Conservation (phyloP, 495 filamentous ascomycete species). For the Usnea hakonensis region DNA sequence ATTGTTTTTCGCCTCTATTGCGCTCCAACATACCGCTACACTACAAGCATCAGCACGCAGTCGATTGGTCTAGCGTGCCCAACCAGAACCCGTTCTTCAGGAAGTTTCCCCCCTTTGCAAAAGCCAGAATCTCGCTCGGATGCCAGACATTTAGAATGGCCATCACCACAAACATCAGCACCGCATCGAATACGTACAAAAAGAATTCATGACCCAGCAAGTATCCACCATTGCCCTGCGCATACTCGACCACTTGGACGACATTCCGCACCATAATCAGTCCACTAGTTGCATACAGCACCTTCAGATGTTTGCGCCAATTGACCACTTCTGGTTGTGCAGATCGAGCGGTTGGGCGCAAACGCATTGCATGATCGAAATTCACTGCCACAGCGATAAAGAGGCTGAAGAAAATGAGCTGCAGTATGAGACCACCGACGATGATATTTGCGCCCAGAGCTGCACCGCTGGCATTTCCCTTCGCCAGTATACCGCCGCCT, state of each 20-base stretch:
- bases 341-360: slow-evolving; percentile 16
- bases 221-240: slow-evolving; percentile 46
- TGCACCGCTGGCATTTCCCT: slow-evolving; percentile 10
- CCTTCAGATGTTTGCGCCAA: slow-evolving; percentile 46
- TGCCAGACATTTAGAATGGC: slow-evolving; percentile 40
- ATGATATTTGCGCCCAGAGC: slow-evolving; percentile 41
- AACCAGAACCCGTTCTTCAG: neutral
- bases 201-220: slow-evolving; percentile 48
- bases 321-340: slow-evolving; percentile 11
- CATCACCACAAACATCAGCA: slow-evolving; percentile 50
- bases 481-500: neutral
- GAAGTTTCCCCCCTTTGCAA: neutral
- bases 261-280: slow-evolving; percentile 55
- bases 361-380: slow-evolving; percentile 30
- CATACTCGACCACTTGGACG: slow-evolving; percentile 55
- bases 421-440: slow-evolving; percentile 41
- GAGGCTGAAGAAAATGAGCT: slow-evolving; percentile 40
- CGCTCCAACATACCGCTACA: neutral
- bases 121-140: slow-evolving; percentile 26
- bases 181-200: slow-evolving; percentile 55
- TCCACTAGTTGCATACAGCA: slow-evolving; percentile 43
- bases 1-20: neutral
- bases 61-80: neutral
- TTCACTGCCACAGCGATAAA: slow-evolving; percentile 35
- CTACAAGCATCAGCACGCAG: neutral